Evolutionary conservation across 2,329 filamentous ascomycete species (phyloP).

Genomic region (Fusarium vanettenii): DNA sequence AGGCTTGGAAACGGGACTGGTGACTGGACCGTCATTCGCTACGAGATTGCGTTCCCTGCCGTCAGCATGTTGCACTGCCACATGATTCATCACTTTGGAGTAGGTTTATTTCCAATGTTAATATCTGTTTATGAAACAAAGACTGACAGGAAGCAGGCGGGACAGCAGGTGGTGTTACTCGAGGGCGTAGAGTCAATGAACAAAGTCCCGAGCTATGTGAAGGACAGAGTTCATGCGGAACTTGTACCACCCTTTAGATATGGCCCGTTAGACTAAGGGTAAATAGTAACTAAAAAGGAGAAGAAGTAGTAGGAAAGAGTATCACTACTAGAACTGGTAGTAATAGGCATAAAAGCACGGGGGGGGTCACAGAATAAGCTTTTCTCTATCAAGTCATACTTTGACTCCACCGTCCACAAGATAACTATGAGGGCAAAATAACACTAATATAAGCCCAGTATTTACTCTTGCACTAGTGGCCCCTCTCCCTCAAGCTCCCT

Average conservation of each 20-base stretch:
- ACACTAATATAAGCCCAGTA: no score
- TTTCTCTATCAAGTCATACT: no score
- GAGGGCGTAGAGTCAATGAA: not conserved
- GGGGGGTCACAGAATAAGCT: no score
- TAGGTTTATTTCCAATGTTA: not conserved
- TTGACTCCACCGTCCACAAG: no score
- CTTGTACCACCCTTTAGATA: not conserved
- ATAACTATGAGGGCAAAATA: no score
- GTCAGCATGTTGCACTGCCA: constrained; percentile 1
- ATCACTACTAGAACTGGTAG: no score
- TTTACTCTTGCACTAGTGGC: no score
- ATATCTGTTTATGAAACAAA: not conserved
- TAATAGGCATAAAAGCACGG: no score
- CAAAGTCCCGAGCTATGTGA: not conserved
- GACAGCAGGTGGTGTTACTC: not conserved
- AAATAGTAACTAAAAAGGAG: not conserved
- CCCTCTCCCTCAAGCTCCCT: no score
- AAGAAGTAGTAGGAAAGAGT: not conserved
- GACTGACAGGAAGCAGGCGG: not conserved
- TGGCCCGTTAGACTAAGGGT: not conserved
- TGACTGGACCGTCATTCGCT: not conserved
- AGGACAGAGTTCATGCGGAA: not conserved
- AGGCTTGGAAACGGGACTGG: not conserved
- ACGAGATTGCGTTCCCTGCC: not conserved
- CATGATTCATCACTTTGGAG: not conserved